Evolutionary conservation across 345 rosid genomes (phyloP), one percentile per base, ranked within the genome.

Genomic region (Salix koriyanagi): DNA sequence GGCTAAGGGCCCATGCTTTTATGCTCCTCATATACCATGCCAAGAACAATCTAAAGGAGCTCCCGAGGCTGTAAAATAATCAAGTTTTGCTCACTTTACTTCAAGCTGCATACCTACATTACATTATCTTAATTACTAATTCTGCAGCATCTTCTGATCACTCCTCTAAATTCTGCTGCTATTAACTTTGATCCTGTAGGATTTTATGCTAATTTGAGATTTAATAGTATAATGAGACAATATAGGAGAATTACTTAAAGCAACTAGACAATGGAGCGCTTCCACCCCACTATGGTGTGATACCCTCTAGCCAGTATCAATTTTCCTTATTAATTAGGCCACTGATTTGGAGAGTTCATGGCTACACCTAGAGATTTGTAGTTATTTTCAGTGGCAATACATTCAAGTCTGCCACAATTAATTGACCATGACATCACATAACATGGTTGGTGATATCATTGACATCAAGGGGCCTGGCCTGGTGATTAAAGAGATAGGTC

Each of bases 1-100:
- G 68, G 66, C 60, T 56, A 25, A 73, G 79, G 84, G 62, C 83
- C 88, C 87, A 83, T 86, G 25, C 74, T 71, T 76, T 80, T 73
- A 65, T 80, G 87, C 77, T 70, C 71, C 79, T 71, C 37, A 65
- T 73, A 18, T 32, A 32, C 71, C 7, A 28, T 19, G 39, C 41
- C 65, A 64, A 74, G 56, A 56, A 54, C 62, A 44, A 37, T 48
- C 8, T 11, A 32, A 62, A 46, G 30, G 48, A 70, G 52, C 7
- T 46, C 13, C 36, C 5, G 18, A 65, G 64, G 71, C 15, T 52
- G 39, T 70, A 52, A 28, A 42, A 16, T 28, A 65, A 50, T 2
- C 56, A 69, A 26, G 1, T 37, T 71, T 6, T 71, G 71, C 52
- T 64, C 36, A 54, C 72, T 71, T 65, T 28, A 7, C 25, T 64